Percentiles rank a stretch among this genome's conserved stretches.
Evolutionary conservation across 106 monocot species (phyloP).

Genomic region (Cymbidium sinense): DNA sequence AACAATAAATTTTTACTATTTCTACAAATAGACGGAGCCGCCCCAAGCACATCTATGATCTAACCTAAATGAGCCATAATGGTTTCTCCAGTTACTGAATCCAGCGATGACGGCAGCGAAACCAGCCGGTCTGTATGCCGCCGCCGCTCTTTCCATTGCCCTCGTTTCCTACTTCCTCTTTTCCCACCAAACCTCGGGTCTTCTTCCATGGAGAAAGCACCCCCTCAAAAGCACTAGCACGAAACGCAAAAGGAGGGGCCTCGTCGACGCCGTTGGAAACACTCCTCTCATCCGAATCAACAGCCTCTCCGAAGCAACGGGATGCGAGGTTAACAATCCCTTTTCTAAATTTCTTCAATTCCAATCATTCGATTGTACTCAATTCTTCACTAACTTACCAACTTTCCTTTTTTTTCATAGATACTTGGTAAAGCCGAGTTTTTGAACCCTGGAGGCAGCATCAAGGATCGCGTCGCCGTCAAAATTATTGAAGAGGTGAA

Average conservation of each 20-base stretch:
- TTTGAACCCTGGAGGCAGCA: conserved; percentile 91
- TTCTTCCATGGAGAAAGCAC: not conserved
- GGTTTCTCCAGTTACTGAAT: no score
- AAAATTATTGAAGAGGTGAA: conserved; percentile 96
- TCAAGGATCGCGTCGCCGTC: conserved; percentile 91
- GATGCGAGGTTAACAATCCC: conserved; percentile 65
- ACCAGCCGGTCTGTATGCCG: conserved; percentile 14
- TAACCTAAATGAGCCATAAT: no score
- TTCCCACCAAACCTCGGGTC: not conserved
- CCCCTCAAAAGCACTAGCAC: not conserved
- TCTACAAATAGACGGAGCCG: no score
- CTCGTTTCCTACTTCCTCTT: conserved; percentile 43
- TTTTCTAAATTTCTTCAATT: not conserved
- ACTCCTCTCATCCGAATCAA: conserved; percentile 93
- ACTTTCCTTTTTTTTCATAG: conserved; percentile 16
- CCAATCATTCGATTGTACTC: not conserved
- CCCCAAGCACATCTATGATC: no score
- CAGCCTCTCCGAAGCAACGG: conserved; percentile 85
- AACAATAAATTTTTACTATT: no score
- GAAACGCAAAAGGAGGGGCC: conserved; percentile 29
- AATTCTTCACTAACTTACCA: not conserved
- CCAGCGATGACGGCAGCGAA: conserved; percentile 42
- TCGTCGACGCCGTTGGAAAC: conserved; percentile 68
- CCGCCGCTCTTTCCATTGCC: conserved; percentile 35
- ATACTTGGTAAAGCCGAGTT: conserved; percentile 98